Base-by-base conservation (phyloP, 192 early-diverging fungal species). In the Fimicolochytrium jonesii region DNA sequence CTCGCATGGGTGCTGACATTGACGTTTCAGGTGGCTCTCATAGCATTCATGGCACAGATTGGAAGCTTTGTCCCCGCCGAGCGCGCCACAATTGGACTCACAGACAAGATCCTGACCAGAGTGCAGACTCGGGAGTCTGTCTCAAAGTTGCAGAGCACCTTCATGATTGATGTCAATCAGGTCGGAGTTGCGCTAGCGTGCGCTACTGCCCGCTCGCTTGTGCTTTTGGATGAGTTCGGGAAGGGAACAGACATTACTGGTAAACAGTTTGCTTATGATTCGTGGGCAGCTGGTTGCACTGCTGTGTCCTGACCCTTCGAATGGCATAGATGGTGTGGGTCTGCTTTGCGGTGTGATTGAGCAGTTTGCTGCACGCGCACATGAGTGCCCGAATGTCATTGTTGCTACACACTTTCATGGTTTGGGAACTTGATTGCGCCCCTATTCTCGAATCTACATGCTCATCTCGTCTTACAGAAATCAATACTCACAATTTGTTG, bases 401-500 rank as follows among this genome's bases (percentile, higher is more conserved):
- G 86, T 87, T 0, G 86, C 86, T 6, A 97, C 94, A 0, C 94
- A 97, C 66, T 97, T 93, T 61, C 91, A 95, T 67, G 88, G 86
- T 87, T 79, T 39, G n/a, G n/a, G n/a, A n/a, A n/a, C n/a, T n/a
- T n/a, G n/a, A n/a, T n/a, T n/a, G n/a, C n/a, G n/a, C n/a, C n/a
- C n/a, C n/a, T n/a, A n/a, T n/a, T n/a, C n/a, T n/a, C n/a, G n/a
- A n/a, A n/a, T n/a, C n/a, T n/a, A n/a, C n/a, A n/a, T n/a, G n/a
- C n/a, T 18, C 17, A 15, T 22, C 28, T 17, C n/a, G 20, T 9
- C 17, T 41, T 56, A 1, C 26, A 81, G 87, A 81, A 47, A 51
- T 86, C 15, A 73, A 84, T 36, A 61, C 70, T 25, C 70, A 76
- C 46, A 44, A 74, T 11, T 50, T 87, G 15, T 56, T 87, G 4